Conservation (phyloP, 2,329 filamentous ascomycete species). For the Ophiostoma piceae region DNA sequence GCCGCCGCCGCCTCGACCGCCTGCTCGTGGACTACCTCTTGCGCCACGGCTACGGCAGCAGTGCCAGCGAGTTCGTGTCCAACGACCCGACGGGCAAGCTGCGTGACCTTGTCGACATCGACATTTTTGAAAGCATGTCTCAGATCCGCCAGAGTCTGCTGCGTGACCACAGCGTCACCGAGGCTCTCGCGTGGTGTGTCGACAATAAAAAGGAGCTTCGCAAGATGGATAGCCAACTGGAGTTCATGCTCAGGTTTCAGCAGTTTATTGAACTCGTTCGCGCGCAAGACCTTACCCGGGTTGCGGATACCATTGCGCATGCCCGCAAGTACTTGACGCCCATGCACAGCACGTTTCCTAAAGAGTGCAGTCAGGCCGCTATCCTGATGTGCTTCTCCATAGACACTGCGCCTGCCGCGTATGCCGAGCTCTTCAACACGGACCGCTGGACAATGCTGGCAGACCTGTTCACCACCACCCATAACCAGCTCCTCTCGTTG, state of each 20-base stretch:
- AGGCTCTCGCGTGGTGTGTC: constrained; percentile 82
- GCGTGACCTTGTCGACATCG: constrained; percentile 76
- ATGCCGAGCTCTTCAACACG: constrained; percentile 61
- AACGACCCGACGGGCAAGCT: constrained; percentile 41
- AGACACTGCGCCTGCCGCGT: constrained; percentile 42
- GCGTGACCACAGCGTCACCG: constrained; percentile 62
- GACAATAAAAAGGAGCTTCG: constrained; percentile 91
- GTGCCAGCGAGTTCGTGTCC: constrained; percentile 64
- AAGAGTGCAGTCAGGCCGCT: constrained; percentile 66
- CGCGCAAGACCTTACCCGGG: constrained; percentile 55
- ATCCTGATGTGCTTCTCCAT: constrained; percentile 73
- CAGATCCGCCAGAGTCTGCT: constrained; percentile 66
- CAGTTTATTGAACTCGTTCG: constrained; percentile 91
- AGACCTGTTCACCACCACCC: constrained; percentile 73
- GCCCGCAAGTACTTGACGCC: constrained; percentile 75
- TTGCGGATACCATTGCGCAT: constrained; percentile 72
- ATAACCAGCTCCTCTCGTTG: constrained; percentile 79
- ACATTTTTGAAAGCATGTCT: constrained; percentile 79
- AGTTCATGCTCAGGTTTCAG: constrained; percentile 89
- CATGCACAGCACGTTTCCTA: constrained; percentile 62
- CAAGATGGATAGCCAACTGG: constrained; percentile 81
- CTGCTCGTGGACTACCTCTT: constrained; percentile 90
- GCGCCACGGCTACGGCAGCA: constrained; percentile 73
- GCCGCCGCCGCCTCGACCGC: constrained; percentile 71
- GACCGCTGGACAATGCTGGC: constrained; percentile 72